Base-by-base conservation (phyloP, 179 eudicot genomes). In the Beta macrorhiza region DNA sequence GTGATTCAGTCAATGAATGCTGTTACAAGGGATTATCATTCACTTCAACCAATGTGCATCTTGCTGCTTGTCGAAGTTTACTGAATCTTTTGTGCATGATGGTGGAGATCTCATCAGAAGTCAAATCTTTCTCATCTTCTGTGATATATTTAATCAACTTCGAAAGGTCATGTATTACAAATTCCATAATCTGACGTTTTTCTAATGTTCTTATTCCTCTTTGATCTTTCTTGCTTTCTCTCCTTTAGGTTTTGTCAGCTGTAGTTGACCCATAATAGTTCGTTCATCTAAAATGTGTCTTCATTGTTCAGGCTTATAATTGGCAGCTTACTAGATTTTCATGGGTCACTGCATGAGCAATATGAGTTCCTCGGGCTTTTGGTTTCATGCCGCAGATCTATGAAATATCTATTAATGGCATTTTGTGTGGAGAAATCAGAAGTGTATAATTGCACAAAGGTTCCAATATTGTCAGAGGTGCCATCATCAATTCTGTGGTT, bases 301-400 rank as follows among this genome's bases (percentile, higher is more conserved):
- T 75, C 59, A 76, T 59, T 82, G 70, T 91, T 77, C 94, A 97
- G 99, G 95, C 83, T 90, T 85, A 75, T 93, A 78, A 85, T 94
- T 78, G 89, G 87, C 70, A 79, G 87, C 84, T 85, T 93, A 71
- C 61, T 91, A 63, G 89, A 83, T 59, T 29, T 29, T 29, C 84
- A 72, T 17, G 84, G 80, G 45, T 79, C 73, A 81, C 78, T 77
- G 56, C 80, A 71, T 78, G 84, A 81, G 78, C 85, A 78, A 75
- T 44, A 72, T 73, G 88, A 91, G 83, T 87, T 90, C 71, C 87
- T 91, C 61, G 77, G 85, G 79, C 82, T 97, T 85, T 85, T 93
- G 77, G 84, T 92, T 59, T 87, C 90, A 56, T 94, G 97, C 76
- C 95, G 97, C 79, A 90, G 87, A 84, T 84, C 90, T 72, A 81